Conservation (phyloP, 139 green algal genomes). For the Volvox reticuliferus region DNA sequence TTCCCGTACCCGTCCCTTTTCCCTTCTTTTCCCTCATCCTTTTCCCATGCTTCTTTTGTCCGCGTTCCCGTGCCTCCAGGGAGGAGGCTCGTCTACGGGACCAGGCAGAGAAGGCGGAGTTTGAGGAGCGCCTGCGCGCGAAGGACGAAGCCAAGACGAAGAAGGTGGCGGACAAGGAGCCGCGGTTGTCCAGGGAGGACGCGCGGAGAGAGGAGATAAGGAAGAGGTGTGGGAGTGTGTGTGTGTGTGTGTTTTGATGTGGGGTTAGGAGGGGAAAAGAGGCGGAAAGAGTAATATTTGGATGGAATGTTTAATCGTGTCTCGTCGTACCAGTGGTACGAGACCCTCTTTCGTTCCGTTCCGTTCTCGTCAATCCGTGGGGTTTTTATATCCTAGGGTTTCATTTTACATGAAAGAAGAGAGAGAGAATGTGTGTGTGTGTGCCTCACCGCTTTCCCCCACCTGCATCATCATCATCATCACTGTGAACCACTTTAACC, state of each 20-base stretch:
- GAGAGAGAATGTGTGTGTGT: too few species aligned
- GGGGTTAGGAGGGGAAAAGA: not conserved
- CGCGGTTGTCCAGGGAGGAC: constrained; percentile 62
- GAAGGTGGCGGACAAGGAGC: constrained; percentile 64
- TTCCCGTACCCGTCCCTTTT: not conserved
- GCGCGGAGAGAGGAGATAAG: constrained; percentile 57
- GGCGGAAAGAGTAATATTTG: not conserved
- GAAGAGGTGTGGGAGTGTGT: not conserved
- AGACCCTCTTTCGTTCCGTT: too few species aligned
- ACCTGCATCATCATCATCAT: not conserved
- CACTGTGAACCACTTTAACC: too few species aligned
- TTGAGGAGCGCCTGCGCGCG: constrained; percentile 79
- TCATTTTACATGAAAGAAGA: too few species aligned
- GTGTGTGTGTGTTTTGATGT: not conserved
- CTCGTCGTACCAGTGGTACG: too few species aligned
- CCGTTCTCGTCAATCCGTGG: too few species aligned
- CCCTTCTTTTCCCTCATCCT: not conserved
- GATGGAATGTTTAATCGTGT: too few species aligned
- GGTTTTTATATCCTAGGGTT: too few species aligned
- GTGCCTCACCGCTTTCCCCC: not conserved
- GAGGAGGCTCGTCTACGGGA: constrained; percentile 36
- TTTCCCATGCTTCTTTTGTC: not conserved
- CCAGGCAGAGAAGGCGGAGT: constrained; percentile 85
- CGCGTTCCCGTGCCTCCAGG: not conserved
- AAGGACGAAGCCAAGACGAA: constrained; percentile 60